These are phyloP conservation scores for Capronia epimyces DNA, from an alignment of 2,329 filamentous ascomycete genomes.

Conservation along the genomic window DNA sequence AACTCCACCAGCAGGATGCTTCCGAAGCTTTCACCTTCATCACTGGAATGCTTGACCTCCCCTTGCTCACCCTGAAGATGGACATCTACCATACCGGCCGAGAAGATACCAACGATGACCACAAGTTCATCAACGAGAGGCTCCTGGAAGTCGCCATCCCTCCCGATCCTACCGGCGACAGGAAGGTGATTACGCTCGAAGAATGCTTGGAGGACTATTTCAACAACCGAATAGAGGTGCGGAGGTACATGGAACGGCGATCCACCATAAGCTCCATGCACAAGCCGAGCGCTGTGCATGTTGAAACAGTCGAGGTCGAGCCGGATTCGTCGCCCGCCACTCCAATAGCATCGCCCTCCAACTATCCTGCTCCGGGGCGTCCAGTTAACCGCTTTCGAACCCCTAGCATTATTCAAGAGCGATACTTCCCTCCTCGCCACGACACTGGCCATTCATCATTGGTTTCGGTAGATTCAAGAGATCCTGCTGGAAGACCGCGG, in stretches of 20 bases:
- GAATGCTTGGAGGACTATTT: conserved; percentile 92
- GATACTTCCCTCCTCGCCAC: conserved; percentile 41
- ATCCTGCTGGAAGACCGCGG: conserved; percentile 29
- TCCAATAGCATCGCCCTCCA: conserved; percentile 34
- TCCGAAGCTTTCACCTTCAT: conserved; percentile 96
- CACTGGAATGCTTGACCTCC: conserved; percentile 80
- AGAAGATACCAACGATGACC: conserved; percentile 75
- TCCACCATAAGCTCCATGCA: conserved; percentile 50
- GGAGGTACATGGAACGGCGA: conserved; percentile 62
- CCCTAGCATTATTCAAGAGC: conserved; percentile 42
- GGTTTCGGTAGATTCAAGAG: conserved; percentile 32
- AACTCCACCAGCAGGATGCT: conserved; percentile 82
- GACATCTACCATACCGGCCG: conserved; percentile 91
- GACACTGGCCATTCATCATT: conserved; percentile 39
- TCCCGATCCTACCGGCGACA: conserved; percentile 51
- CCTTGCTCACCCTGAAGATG: conserved; percentile 83
- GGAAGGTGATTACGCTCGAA: conserved; percentile 70
- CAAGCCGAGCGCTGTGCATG: conserved; percentile 37
- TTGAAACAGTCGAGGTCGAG: conserved; percentile 41
- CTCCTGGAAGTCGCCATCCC: conserved; percentile 88
- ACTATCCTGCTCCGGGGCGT: conserved; percentile 29
- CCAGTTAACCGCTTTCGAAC: conserved; percentile 31
- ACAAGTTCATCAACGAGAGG: conserved; percentile 90
- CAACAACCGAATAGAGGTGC: conserved; percentile 87
- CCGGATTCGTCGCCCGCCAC: conserved; percentile 29